Percentiles rank a stretch among this genome's conserved stretches.
These are phyloP conservation scores for Diplogelasinospora grovesii DNA, from an alignment of 495 filamentous ascomycete genomes.

Conservation along the genomic window DNA sequence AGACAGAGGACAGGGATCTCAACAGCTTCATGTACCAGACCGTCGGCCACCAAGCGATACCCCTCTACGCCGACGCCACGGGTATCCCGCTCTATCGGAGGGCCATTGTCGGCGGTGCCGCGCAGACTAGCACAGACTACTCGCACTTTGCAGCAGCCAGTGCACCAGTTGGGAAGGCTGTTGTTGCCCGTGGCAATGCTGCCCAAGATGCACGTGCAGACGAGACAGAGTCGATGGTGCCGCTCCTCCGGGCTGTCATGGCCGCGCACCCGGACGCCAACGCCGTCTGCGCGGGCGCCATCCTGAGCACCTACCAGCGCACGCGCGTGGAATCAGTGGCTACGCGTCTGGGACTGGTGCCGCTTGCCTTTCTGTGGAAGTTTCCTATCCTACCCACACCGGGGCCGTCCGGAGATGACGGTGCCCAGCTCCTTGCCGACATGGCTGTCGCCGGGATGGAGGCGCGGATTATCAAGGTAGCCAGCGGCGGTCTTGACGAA, in stretches of 20 bases:
- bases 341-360: constrained; percentile 63
- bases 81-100: constrained; percentile 72
- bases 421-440: constrained; percentile 61
- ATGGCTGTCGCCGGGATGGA: constrained; percentile 74
- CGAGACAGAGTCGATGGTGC: constrained; percentile 81
- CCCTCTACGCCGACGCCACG: constrained; percentile 73
- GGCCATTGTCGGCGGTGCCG: constrained; percentile 60
- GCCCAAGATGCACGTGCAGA: constrained; percentile 36
- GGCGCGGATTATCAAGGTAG: constrained; percentile 87
- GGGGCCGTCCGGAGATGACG: constrained; percentile 3
- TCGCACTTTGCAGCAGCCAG: constrained; percentile 16
- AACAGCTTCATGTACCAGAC: constrained; percentile 99
- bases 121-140: constrained; percentile 60
- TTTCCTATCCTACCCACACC: constrained; percentile 61
- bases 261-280: constrained; percentile 65
- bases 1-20: constrained; percentile 57
- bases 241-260: constrained; percentile 59
- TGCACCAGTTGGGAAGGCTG: too few species aligned
- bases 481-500: constrained; percentile 81
- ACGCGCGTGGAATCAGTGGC: constrained; percentile 89
- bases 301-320: constrained; percentile 90
- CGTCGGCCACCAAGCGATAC: constrained; percentile 80
- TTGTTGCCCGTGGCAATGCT: background rate
- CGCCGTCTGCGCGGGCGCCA: constrained; percentile 83
- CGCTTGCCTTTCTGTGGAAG: constrained; percentile 86